phyloP scores from a whole-genome alignment of 495 filamentous ascomycete genomes.

The Talaromyces adpressus region DNA sequence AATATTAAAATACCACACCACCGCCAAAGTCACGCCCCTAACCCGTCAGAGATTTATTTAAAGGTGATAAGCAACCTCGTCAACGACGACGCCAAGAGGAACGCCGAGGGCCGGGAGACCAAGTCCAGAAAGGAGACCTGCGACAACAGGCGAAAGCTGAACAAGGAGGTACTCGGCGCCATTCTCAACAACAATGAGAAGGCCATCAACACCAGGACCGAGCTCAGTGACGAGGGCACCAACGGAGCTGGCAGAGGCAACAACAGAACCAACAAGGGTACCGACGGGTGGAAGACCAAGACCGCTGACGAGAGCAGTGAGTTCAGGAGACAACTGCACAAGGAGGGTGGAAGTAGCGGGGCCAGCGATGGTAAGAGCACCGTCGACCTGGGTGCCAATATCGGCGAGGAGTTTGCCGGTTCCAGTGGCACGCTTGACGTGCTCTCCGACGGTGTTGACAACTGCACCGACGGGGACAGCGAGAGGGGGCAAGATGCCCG shows the following conservation, averaged over 20 bases:
- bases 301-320: slow-evolving; percentile 24
- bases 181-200: slow-evolving; percentile 22
- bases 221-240: slow-evolving; percentile 25
- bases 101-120: slow-evolving; percentile 26
- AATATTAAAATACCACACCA: background rate
- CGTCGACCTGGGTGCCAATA: slow-evolving; percentile 22
- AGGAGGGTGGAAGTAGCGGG: slow-evolving; percentile 24
- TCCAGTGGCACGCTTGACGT: slow-evolving; percentile 3
- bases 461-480: slow-evolving; percentile 15
- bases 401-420: slow-evolving; percentile 14
- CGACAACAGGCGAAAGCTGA: slow-evolving; percentile 25
- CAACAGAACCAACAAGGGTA: slow-evolving; percentile 17
- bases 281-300: slow-evolving; percentile 24
- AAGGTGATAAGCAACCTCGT: slow-evolving; percentile 29
- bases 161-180: slow-evolving; percentile 21
- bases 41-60: slow-evolving; percentile 11
- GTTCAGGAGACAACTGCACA: slow-evolving; percentile 26
- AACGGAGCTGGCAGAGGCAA: slow-evolving; percentile 21
- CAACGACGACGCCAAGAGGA: slow-evolving; percentile 28
- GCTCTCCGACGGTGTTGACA: slow-evolving; percentile 10
- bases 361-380: slow-evolving; percentile 24
- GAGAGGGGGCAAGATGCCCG: slow-evolving; percentile 11
- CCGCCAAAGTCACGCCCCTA: background rate
- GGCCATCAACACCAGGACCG: slow-evolving; percentile 21
- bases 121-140: slow-evolving; percentile 28